Evolutionary conservation across 345 rosid genomes (phyloP), one percentile per base, ranked within the genome.

Genomic region (Moringa oleifera): DNA sequence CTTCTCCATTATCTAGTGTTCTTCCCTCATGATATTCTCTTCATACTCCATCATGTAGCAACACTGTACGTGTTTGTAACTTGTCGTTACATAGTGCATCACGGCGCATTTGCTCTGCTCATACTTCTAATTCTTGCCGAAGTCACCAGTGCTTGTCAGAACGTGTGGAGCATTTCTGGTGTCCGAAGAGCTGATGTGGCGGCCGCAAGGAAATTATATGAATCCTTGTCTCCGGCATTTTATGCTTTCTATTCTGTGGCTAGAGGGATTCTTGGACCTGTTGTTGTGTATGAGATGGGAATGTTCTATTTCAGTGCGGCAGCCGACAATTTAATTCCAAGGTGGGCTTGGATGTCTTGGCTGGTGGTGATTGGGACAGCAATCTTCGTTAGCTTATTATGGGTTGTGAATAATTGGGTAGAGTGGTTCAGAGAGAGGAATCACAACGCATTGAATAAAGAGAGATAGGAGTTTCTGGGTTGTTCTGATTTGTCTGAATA

Each of bases 301-400:
- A 37, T 66, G 25, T 81, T 77, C 55, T 90, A 84, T 57, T 46
- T 66, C 0, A 77, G 71, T 6, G 87, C 83, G 11, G 77, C 57
- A 37, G 84, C 71, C 31, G 68, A 68, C 6, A 71, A 65, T 73
- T 68, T 67, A 51, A 37, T 90, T 62, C 94, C 96, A 9, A 55
- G 50, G 65, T 93, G 98, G 98, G 91, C 79, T 57, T 82, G 98
- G 98, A 10, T 68, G n/a, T 93, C 96, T 54, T 87, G 98, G 98
- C 74, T 83, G 49, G 58, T 80, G 67, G 84, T 93, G 45, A 84
- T 76, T 62, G 79, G 57, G 0, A 57, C 63, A 20, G 96, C 88
- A 58, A 81, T 86, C 31, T 46, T 80, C 65, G 76, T 79, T 61
- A 87, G 96, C 73, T 33, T 83, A 22, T 55, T 79, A 47, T 89